Percentiles rank a stretch among this genome's conserved stretches.
These are phyloP conservation scores for Alternaria solani DNA, from an alignment of 2,329 filamentous ascomycete genomes.

Conservation along the genomic window DNA sequence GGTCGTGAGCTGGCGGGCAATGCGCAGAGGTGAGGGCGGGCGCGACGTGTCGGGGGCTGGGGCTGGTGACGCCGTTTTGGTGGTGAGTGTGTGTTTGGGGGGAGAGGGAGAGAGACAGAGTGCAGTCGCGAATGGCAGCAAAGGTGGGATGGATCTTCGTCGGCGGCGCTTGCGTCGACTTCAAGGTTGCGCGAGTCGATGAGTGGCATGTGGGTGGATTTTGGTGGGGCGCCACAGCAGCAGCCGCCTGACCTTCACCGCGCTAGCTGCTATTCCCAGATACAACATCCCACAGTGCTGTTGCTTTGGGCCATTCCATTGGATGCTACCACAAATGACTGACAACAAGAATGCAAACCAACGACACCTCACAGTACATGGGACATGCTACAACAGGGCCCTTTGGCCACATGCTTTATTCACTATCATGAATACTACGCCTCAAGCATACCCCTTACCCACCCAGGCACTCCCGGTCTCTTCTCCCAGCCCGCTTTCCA, in stretches of 20 bases:
- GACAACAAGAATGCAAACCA: not conserved
- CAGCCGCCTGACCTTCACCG: conserved; percentile 14
- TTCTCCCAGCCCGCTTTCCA: conserved; percentile 64
- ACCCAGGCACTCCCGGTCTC: conserved; percentile 65
- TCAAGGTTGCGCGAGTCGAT: conserved; percentile 16
- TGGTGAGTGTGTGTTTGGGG: not conserved
- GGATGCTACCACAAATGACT: not conserved
- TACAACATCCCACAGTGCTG: not conserved
- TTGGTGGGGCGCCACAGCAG: conserved; percentile 16
- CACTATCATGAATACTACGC: conserved; percentile 27
- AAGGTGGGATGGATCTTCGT: conserved; percentile 11
- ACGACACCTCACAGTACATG: not conserved
- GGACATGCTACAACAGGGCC: not conserved
- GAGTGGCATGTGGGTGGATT: conserved; percentile 13
- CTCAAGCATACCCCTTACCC: conserved; percentile 65
- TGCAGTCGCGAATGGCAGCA: conserved; percentile 17
- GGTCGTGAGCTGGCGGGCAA: conserved; percentile 58
- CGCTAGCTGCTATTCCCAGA: not conserved
- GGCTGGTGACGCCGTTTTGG: conserved; percentile 25
- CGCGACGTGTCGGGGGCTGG: conserved; percentile 18
- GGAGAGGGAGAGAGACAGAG: not conserved
- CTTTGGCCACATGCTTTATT: not conserved
- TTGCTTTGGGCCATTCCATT: not conserved
- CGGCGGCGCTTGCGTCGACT: conserved; percentile 16
- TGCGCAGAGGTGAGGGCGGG: conserved; percentile 43